phyloP scores from a whole-genome alignment of 768 basidiomycete genomes.

The Glaciozyma martinii region DNA sequence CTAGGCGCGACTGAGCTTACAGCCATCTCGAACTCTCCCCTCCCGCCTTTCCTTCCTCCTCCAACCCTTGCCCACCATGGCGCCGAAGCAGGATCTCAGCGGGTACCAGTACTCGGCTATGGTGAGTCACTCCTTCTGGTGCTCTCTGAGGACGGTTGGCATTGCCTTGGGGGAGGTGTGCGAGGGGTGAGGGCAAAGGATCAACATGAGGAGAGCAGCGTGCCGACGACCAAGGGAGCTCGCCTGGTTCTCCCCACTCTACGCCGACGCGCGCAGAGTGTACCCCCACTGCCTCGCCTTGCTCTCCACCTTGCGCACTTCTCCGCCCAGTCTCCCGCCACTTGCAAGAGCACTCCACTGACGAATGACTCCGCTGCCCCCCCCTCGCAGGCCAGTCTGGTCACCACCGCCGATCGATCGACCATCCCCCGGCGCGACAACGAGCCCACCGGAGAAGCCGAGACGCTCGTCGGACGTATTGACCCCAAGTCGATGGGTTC shows the following conservation, averaged over 20 bases:
- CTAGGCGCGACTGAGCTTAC: too few species aligned
- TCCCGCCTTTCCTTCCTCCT: neutral
- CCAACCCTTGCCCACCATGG: neutral
- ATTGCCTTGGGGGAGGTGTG: neutral
- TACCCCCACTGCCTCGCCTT: neutral
- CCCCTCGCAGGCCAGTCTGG: slow-evolving; percentile 57
- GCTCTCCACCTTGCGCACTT: neutral
- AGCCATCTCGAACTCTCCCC: neutral
- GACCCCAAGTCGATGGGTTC: slow-evolving; percentile 89
- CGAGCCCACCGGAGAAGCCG: slow-evolving; percentile 94
- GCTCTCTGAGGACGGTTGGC: neutral
- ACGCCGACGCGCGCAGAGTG: neutral
- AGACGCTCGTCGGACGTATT: slow-evolving; percentile 82
- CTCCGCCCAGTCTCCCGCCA: neutral
- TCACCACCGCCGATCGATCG: slow-evolving; percentile 63
- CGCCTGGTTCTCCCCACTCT: neutral
- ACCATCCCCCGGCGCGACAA: slow-evolving; percentile 49
- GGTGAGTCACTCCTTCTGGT: slow-evolving; percentile 6
- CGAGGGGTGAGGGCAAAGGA: neutral
- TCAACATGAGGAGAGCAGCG: neutral
- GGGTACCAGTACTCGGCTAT: slow-evolving; percentile 79
- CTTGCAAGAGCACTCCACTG: neutral
- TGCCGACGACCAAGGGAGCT: neutral
- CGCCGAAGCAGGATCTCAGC: neutral
- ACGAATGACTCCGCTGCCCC: neutral